Conservation (phyloP, 352 stramenopile species). For the Thraustotheca clavata region DNA sequence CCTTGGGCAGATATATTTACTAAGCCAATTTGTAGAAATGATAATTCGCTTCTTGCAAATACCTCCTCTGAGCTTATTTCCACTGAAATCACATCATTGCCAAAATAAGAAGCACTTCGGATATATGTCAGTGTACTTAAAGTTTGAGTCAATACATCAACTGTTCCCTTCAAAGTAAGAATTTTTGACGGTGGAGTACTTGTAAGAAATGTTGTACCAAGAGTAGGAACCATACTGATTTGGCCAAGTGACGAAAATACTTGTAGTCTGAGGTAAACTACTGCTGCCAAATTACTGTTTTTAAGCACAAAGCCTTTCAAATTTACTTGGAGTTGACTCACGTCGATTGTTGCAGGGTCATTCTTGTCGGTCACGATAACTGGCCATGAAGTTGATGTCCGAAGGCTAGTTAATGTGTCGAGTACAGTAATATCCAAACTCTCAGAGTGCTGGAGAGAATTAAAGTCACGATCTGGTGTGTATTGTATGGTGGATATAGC, state of each 20-base stretch:
- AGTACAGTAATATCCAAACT: conserved; percentile 27
- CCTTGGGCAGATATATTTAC: background rate
- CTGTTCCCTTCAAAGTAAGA: background rate
- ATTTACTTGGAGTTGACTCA: background rate
- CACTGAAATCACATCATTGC: background rate
- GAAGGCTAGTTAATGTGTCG: background rate
- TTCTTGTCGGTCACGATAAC: conserved; percentile 8
- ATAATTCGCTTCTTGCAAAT: background rate
- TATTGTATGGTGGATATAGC: conserved; percentile 74
- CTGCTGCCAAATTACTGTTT: background rate
- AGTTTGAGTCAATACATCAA: background rate
- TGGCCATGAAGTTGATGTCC: background rate
- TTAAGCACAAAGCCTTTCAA: conserved; percentile 15
- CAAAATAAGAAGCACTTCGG: background rate
- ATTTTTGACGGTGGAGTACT: conserved; percentile 14
- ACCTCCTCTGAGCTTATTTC: background rate
- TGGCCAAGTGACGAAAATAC: conserved; percentile 44
- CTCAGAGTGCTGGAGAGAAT: conserved; percentile 52
- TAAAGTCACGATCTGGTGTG: conserved; percentile 60
- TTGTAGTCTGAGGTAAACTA: conserved; percentile 35
- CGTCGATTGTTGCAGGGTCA: background rate
- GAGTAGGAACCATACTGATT: conserved; percentile 31
- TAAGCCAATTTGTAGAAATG: background rate
- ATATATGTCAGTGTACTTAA: background rate
- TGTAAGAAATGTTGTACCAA: conserved; percentile 24